A percentile compares a stretch with the other conserved stretches of the same genome.
Evolutionary conservation across 148 eudicot species (phyloP).

Genomic region (Selenicereus undatus): DNA sequence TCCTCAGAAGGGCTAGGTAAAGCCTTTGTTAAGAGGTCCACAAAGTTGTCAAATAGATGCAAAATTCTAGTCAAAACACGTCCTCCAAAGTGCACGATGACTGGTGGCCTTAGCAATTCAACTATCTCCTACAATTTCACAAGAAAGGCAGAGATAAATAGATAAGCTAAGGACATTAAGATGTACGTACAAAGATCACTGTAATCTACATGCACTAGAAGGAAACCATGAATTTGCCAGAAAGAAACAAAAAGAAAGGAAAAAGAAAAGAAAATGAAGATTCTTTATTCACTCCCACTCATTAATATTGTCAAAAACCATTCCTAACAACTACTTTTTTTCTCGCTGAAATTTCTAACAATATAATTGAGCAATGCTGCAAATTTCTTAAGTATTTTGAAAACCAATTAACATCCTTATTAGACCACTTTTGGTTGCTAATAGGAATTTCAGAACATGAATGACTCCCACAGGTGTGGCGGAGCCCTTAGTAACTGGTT

Average conservation of each 20-base stretch:
- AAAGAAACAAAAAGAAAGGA: neutral
- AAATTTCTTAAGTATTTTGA: neutral
- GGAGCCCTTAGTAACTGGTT: neutral
- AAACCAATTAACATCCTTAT: neutral
- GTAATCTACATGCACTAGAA: neutral
- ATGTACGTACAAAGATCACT: neutral
- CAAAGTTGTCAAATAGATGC: conserved; percentile 78
- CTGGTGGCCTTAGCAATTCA: conserved; percentile 67
- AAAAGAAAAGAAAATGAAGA: neutral
- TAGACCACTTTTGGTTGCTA: neutral
- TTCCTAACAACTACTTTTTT: too few relatives aligned
- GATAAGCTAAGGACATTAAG: neutral
- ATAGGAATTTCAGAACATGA: neutral
- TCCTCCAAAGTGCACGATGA: conserved; percentile 76
- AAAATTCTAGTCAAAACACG: conserved; percentile 63
- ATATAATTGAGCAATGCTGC: neutral
- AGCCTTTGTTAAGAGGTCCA: conserved; percentile 76
- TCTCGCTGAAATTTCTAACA: too few relatives aligned
- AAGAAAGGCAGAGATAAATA: conserved; percentile 9
- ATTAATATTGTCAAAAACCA: neutral
- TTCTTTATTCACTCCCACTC: neutral
- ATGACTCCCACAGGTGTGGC: neutral
- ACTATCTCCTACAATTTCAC: conserved; percentile 62
- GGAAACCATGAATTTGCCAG: neutral
- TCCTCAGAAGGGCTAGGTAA: conserved; percentile 84